These are phyloP conservation scores for Capsicum baccatum DNA, from an alignment of 257 asterid genomes.

Conservation along the genomic window DNA sequence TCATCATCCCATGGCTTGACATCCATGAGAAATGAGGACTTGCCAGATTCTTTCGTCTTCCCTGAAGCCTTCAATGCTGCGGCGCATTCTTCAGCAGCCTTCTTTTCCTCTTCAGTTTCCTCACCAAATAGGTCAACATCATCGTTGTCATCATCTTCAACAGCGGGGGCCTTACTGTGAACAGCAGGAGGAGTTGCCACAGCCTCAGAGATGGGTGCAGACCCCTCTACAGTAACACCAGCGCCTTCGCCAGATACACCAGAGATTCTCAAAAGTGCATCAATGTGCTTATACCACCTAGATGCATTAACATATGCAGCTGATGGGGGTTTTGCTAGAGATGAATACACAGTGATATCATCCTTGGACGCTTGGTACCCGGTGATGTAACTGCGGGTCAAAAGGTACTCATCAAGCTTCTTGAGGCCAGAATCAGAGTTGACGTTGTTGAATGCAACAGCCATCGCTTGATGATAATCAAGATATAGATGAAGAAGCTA, in stretches of 20 bases:
- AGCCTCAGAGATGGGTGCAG: constrained; percentile 49
- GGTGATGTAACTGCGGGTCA: constrained; percentile 80
- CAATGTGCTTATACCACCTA: constrained; percentile 68
- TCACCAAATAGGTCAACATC: constrained; percentile 94
- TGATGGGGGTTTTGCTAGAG: constrained; percentile 64
- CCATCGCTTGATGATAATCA: constrained; percentile 54
- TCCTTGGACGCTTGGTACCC: constrained; percentile 97
- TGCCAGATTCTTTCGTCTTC: constrained; percentile 92
- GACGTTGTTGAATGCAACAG: constrained; percentile 61
- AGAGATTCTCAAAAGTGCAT: constrained; percentile 60
- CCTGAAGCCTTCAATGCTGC: constrained; percentile 83
- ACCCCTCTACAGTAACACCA: constrained; percentile 64
- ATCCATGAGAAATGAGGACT: constrained; percentile 69
- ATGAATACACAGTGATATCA: constrained; percentile 68
- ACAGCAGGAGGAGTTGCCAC: constrained; percentile 66
- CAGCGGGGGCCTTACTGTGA: constrained; percentile 68
- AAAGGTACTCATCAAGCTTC: constrained; percentile 89
- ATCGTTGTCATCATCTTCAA: constrained; percentile 68
- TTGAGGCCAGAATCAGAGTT: constrained; percentile 67
- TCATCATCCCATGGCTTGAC: constrained; percentile 98
- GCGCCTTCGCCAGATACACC: constrained; percentile 76
- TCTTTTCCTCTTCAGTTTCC: constrained; percentile 97
- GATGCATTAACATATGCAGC: constrained; percentile 60
- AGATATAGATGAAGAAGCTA: too few species aligned
- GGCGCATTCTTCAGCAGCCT: constrained; percentile 88